Evolutionary conservation across 1,284 basidiomycete species (phyloP), one percentile per base, ranked within the genome.

Genomic region (Fomitopsis schrenkii): DNA sequence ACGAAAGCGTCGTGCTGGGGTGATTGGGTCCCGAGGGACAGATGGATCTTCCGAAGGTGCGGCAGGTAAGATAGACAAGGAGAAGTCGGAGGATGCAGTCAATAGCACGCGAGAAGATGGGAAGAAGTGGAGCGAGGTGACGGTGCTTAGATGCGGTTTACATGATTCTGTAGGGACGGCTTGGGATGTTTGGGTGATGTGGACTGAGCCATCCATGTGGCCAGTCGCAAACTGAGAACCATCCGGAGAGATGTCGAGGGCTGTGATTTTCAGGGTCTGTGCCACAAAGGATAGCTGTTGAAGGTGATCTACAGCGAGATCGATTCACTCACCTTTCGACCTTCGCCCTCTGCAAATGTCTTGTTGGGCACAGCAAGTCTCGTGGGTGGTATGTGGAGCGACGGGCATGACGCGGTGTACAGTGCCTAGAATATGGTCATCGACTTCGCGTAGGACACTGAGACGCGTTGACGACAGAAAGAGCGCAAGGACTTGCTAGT

Each of bases 31-130:
- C 55, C 61, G 71, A 46, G 67, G 67, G 22, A 67, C 61, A 30
- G 66, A 62, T 3, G 70, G 58, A 4, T 44, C 59, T 19, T 64
- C 59, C 28, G 73, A 61, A 42, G 67, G 63, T 4, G 84, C 83
- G 3, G 87, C 85, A 35, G 87, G 81, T 35, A 88, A 79, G 62
- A 93, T 81, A 26, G 80, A 72, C 2, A 90, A 72, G 0, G 82
- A 77, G 64, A 89, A 86, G 70, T 91, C 89, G 10, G 82, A 79
- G 28, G 87, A 83, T 0, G 82, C 76, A 2, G 87, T 83, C 7
- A 91, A 81, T 14, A 92, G 74, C 17, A 87, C 86, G 10, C 79
- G 76, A 3, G 83, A 85, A 0, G 85, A 87, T 2, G 87, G 85
- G 70, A 90, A 83, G 79, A 87, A 86, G 53, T 76, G 79, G 22